phyloP scores from a whole-genome alignment of 495 filamentous ascomycete genomes.

The Podospora appendiculata region DNA sequence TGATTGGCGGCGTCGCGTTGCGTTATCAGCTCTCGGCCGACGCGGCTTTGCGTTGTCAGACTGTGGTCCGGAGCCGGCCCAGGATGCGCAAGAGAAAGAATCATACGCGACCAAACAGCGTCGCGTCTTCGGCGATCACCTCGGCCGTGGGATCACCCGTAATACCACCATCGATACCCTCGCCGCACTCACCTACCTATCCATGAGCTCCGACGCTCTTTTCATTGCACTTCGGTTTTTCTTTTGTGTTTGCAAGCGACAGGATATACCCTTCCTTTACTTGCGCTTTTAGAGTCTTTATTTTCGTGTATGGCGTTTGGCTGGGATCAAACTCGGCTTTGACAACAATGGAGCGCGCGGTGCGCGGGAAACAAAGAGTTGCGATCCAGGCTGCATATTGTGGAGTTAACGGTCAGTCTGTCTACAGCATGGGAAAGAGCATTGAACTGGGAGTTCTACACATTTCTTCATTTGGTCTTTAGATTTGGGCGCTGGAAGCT shows the following conservation, averaged over 20 bases:
- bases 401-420: background rate
- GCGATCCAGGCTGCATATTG: background rate
- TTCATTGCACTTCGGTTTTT: background rate
- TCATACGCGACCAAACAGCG: constrained; percentile 6
- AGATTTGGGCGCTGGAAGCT: background rate
- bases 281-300: background rate
- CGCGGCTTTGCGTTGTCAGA: constrained; percentile 32
- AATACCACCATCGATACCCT: constrained; percentile 8
- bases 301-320: background rate
- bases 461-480: background rate
- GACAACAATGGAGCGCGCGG: background rate
- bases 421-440: background rate
- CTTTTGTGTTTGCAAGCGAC: constrained; percentile 1
- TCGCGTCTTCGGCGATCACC: constrained; percentile 9
- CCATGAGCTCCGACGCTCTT: background rate
- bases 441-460: no score
- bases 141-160: constrained; percentile 10
- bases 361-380: background rate
- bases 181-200: background rate
- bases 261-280: background rate
- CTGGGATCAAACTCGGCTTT: background rate
- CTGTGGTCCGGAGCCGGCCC: constrained; percentile 32
- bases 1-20: constrained; percentile 17
- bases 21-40: constrained; percentile 33
- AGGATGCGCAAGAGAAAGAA: constrained; percentile 36